Percentiles rank a stretch among this genome's conserved stretches.
phyloP scores from a whole-genome alignment of 495 filamentous ascomycete genomes.

The Chaetomium cochliodes region DNA sequence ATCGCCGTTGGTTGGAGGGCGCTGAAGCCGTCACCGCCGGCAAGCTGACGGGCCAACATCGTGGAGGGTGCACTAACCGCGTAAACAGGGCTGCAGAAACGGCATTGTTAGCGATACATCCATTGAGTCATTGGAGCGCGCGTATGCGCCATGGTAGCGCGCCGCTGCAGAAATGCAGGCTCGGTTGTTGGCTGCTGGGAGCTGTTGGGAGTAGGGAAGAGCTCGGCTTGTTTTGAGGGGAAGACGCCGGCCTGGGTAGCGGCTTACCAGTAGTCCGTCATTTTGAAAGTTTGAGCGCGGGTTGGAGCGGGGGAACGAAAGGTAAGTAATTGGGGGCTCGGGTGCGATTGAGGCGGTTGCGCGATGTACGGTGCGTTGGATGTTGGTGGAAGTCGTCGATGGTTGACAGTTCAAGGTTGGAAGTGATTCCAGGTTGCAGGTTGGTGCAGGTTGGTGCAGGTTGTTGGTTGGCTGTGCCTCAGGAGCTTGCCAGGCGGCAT shows the following conservation, averaged over 20 bases:
- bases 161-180: conserved; percentile 8
- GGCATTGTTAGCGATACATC: conserved; percentile 26
- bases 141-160: background rate
- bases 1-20: conserved; percentile 16
- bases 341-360: conserved; percentile 18
- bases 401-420: conserved; percentile 36
- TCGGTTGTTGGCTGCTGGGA: conserved; percentile 31
- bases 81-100: conserved; percentile 80
- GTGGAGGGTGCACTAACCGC: conserved; percentile 71
- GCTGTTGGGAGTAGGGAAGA: conserved; percentile 26
- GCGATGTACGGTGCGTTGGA: conserved; percentile 27
- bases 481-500: conserved; percentile 27
- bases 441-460: conserved; percentile 39
- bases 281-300: conserved; percentile 39
- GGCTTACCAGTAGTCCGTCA: conserved; percentile 46
- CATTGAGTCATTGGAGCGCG: background rate
- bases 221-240: conserved; percentile 26
- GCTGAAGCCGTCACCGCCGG: conserved; percentile 9
- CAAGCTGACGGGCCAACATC: conserved; percentile 10
- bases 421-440: conserved; percentile 46
- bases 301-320: conserved; percentile 31
- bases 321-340: conserved; percentile 19
- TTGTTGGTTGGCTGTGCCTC: conserved; percentile 36
- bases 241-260: conserved; percentile 28
- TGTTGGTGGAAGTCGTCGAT: conserved; percentile 26